Conservation (phyloP, 441 rosid genomes). For the Pelargonium myrrhifolium region DNA sequence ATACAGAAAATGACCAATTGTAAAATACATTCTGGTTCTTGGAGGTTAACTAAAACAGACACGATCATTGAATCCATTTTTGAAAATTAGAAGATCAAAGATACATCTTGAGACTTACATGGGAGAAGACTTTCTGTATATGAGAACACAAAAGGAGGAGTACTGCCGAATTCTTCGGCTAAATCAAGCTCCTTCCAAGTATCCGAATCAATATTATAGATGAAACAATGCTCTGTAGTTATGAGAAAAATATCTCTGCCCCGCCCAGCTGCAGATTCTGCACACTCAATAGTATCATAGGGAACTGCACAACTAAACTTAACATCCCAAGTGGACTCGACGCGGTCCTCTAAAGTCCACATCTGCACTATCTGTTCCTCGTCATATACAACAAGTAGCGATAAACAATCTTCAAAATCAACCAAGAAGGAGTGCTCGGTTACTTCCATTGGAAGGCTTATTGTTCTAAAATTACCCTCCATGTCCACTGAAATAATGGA, state of each 20-base stretch:
- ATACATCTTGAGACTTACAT: slow-evolving; percentile 12
- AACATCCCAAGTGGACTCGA: slow-evolving; percentile 12
- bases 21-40: background rate
- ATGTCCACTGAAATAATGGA: slow-evolving; percentile 11
- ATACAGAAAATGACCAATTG: background rate
- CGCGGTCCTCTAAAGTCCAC: slow-evolving; percentile 17
- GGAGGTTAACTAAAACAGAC: no score
- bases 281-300: slow-evolving; percentile 7
- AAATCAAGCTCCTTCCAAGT: slow-evolving; percentile 9
- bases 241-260: slow-evolving; percentile 15
- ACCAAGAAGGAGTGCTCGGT: slow-evolving; percentile 7
- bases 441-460: background rate
- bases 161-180: background rate
- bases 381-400: slow-evolving; percentile 13
- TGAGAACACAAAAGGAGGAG: slow-evolving; percentile 2
- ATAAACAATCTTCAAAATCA: slow-evolving; percentile 12
- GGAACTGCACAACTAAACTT: slow-evolving; percentile 10
- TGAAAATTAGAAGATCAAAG: background rate
- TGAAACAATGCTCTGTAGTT: slow-evolving; percentile 9
- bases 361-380: slow-evolving; percentile 1
- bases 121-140: slow-evolving; percentile 18
- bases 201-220: slow-evolving; percentile 8
- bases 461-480: background rate
- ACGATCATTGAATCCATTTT: background rate
- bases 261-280: slow-evolving; percentile 1